phyloP scores from a whole-genome alignment of 257 asterid genomes.

The Ophiorrhiza pumila region DNA sequence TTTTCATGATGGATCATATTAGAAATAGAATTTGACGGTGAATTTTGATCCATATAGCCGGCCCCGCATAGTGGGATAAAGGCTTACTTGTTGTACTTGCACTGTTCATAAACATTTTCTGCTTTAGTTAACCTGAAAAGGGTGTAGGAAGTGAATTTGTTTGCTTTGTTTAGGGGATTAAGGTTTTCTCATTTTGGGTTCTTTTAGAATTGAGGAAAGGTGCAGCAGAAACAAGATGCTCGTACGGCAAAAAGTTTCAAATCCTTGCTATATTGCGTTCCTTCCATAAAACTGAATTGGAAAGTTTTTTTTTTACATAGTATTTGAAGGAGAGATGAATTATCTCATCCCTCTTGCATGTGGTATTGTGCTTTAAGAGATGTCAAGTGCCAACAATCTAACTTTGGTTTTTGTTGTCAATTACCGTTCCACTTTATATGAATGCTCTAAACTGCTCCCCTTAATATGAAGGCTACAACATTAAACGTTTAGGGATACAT shows the following conservation, averaged over 20 bases:
- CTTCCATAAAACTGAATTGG: too few relatives aligned
- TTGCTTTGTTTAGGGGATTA: background rate
- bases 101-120: background rate
- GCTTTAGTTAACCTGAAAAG: background rate
- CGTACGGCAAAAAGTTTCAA: too few relatives aligned
- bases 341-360: slow-evolving; percentile 1
- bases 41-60: too few relatives aligned
- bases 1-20: too few relatives aligned
- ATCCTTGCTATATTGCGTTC: too few relatives aligned
- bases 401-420: background rate
- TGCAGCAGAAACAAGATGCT: background rate
- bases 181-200: background rate
- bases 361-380: background rate
- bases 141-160: background rate
- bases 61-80: too few relatives aligned
- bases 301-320: too few relatives aligned
- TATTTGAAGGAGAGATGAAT: background rate
- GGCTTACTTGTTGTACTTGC: too few relatives aligned
- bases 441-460: background rate
- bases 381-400: background rate
- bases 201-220: background rate
- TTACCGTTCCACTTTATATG: background rate
- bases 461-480: background rate
- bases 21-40: too few relatives aligned
- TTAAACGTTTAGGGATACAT: background rate